Base-by-base conservation (phyloP, 495 filamentous ascomycete species). In the Cladorrhinum samala region DNA sequence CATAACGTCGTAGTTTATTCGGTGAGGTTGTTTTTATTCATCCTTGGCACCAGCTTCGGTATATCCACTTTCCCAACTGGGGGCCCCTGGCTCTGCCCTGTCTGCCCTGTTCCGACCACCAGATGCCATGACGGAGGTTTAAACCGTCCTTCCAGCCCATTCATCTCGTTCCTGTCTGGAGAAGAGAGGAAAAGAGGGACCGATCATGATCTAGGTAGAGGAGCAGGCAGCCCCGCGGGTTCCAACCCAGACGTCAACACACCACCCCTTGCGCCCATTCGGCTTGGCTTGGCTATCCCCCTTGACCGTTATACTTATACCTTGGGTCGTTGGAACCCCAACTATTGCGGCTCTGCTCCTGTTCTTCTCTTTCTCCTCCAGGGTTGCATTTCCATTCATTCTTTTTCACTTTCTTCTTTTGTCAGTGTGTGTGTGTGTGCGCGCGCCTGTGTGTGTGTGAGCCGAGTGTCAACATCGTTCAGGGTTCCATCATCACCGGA, bases 261-360 rank as follows among this genome's bases (percentile, higher is more conserved):
- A 33, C 27, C 27, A 33, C 11, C 27, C 27, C 27, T 33, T 11
- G 6, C 27, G 11, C 27, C 27, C 27, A 33, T 6, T 11, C 27
- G 42, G 46, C 46, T 20, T 18, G 54, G 21, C 48, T 46, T 53
- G 41, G 19, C 48, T 38, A 46, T 51, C 37, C 40, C 46, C 36
- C 49, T 60, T 60, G 51, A 46, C 48, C 55, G 56, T 49, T 33
- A 33, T 33, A 33, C 19, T 17, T 48, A 37, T 48, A 43, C 52
- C 38, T 54, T 46, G 52, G 58, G 53, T 56, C 40, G 54, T 55
- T 53, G 54, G 57, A 54, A 53, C 60, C 55, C 27, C 27, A 33
- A 33, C 27, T 33, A 47, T 57, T 64, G 61, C 57, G 54, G 58
- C 58, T 57, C 52, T 65, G 53, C 38, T 50, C 55, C 56, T 57